Evolutionary conservation across 306 rosid species (phyloP).

Genomic region (Ziziphus jujuba): DNA sequence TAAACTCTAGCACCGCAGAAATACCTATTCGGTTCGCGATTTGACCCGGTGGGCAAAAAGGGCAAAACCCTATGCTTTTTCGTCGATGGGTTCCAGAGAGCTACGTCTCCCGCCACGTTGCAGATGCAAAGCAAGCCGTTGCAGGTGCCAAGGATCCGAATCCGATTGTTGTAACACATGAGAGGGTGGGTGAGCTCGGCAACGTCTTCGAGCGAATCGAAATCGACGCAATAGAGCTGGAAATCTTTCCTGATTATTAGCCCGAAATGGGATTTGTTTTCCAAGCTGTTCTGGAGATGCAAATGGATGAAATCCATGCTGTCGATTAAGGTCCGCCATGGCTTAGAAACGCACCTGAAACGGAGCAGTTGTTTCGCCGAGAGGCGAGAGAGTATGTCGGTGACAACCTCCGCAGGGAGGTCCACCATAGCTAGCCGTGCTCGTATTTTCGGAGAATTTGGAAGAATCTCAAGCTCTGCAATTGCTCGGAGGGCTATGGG

Average conservation of each 20-base stretch:
- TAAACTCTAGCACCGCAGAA: slow-evolving; percentile 44
- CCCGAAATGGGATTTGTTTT: slow-evolving; percentile 14
- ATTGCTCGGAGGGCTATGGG: too few relatives aligned
- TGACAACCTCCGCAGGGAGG: slow-evolving; percentile 56
- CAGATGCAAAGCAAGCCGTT: slow-evolving; percentile 68
- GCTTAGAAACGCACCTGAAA: slow-evolving; percentile 40
- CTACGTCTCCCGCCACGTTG: slow-evolving; percentile 78
- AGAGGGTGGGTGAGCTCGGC: slow-evolving; percentile 61
- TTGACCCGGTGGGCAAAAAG: slow-evolving; percentile 30
- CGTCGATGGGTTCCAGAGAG: slow-evolving; percentile 69
- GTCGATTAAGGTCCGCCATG: slow-evolving; percentile 52
- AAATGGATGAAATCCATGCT: slow-evolving; percentile 34
- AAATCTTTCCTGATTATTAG: slow-evolving; percentile 43
- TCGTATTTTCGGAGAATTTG: too few relatives aligned
- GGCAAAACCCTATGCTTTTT: slow-evolving; percentile 48
- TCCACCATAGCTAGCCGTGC: slow-evolving; percentile 1
- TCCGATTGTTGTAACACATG: slow-evolving; percentile 78
- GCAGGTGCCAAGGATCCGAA: slow-evolving; percentile 55
- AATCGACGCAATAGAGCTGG: slow-evolving; percentile 38
- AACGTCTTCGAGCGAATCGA: slow-evolving; percentile 24
- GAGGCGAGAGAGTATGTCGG: slow-evolving; percentile 43
- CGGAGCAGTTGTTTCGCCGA: slow-evolving; percentile 39
- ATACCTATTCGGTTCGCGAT: slow-evolving; percentile 17
- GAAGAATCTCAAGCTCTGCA: too few relatives aligned
- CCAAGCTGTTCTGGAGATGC: slow-evolving; percentile 38